Base-by-base conservation (phyloP, 306 rosid genomes). In the Cucurbita argyrosperma region DNA sequence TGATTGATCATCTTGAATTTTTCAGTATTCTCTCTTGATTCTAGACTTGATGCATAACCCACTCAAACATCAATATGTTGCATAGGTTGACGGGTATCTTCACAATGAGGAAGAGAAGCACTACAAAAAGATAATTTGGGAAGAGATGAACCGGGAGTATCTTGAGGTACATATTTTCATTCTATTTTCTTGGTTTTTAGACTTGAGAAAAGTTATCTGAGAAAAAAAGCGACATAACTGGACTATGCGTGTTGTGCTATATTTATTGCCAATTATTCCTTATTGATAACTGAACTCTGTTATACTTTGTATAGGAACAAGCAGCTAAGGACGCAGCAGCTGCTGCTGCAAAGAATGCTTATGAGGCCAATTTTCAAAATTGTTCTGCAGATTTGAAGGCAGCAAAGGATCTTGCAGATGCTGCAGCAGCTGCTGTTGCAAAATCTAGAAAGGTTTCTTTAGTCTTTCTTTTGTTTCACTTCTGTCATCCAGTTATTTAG, bases 121-220 rank as follows among this genome's bases (percentile, higher is more conserved):
- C 47, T 81, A 26, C 78, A 87, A 85, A 80, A 87, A 78, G 71
- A 71, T 80, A 13, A 84, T 87, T 37, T 89, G 90, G 92, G 91
- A 86, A 74, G 83, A 85, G 79, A 82, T 85, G 84, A 84, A 89
- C 77, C 62, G 79, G 78, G 89, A 87, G 81, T 84, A 89, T 83
- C 85, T 89, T 79, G 86, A 87, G 96, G 96, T 89, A 19, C 39
- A 18, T 50, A 23, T 15, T 56, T n/a, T 70, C 66, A 77, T 54
- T 30, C n/a, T 43, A 52, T 42, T 71, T 61, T 50, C 8, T 14
- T 35, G 39, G 49, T 78, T 66, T 40, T 14, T 26, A 11, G 4
- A 38, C 35, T 46, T 26, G n/a, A 40, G 9, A 7, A 35, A 21
- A 21, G 71, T 59, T 69, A 42, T 57, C 10, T 45, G 40, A 10